phyloP scores from a whole-genome alignment of 257 asterid genomes.

The Echites panduratus region DNA sequence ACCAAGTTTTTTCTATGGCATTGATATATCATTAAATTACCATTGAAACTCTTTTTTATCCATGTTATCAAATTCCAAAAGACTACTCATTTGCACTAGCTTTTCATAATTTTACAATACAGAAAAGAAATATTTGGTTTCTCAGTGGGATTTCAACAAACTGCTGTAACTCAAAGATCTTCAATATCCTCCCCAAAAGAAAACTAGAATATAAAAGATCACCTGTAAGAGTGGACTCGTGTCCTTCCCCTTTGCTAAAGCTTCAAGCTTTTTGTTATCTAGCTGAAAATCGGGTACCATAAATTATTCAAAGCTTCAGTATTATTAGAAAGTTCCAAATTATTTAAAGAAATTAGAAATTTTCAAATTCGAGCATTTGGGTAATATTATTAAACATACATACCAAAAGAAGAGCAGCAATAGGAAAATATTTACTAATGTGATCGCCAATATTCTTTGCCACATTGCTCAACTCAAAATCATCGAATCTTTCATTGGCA shows the following conservation, averaged over 20 bases:
- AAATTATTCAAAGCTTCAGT: conserved; percentile 16
- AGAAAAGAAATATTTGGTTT: not conserved
- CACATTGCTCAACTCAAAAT: conserved; percentile 60
- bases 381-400: conserved; percentile 7
- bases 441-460: conserved; percentile 95
- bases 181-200: not conserved
- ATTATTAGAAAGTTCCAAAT: too few species aligned
- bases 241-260: conserved; percentile 50
- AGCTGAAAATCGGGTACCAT: conserved; percentile 31
- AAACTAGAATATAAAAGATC: conserved; percentile 4
- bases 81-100: not conserved
- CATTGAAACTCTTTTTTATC: not conserved
- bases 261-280: conserved; percentile 62
- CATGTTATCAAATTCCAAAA: not conserved
- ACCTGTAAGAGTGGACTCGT: conserved; percentile 77
- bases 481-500: conserved; percentile 86
- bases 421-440: conserved; percentile 71
- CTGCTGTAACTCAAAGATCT: not conserved
- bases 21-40: not conserved
- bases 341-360: not conserved
- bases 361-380: not conserved
- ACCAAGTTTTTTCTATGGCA: not conserved
- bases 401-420: conserved; percentile 91
- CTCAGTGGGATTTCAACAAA: not conserved
- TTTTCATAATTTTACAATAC: not conserved